Conservation (phyloP, 495 filamentous ascomycete species). For the Copromyces sp. region DNA sequence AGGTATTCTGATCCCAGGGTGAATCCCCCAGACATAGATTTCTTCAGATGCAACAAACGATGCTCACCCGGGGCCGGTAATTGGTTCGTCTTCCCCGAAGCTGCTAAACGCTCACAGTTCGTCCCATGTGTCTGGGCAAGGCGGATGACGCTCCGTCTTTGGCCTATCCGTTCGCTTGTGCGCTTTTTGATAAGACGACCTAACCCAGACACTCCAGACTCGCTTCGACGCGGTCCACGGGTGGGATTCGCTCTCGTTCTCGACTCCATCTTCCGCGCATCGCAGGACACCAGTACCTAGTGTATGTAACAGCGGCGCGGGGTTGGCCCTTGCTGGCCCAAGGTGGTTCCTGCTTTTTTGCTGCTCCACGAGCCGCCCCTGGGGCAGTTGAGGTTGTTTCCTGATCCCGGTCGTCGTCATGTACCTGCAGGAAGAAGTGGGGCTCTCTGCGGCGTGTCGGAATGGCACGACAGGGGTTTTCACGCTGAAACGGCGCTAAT, state of each 20-base stretch:
- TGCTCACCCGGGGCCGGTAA: not conserved
- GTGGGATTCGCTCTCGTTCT: not conserved
- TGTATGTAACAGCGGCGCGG: not conserved
- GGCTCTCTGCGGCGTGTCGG: not conserved
- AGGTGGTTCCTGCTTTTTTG: not conserved
- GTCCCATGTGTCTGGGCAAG: conserved; percentile 10
- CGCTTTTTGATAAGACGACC: not conserved
- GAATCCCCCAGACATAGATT: not conserved
- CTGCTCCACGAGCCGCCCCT: not conserved
- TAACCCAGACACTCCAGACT: not conserved
- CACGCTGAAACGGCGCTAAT: conserved; percentile 12
- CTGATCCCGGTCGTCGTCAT: conserved; percentile 17
- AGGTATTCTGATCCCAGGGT: not conserved
- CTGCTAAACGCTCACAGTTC: not conserved
- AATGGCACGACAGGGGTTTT: not conserved
- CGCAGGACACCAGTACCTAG: not conserved
- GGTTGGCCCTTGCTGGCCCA: not conserved
- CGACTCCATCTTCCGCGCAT: not conserved
- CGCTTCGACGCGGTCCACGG: not conserved
- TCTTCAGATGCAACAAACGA: not conserved
- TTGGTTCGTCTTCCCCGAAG: not conserved
- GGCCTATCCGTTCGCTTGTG: not conserved
- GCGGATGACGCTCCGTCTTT: not conserved
- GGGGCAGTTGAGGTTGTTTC: not conserved
- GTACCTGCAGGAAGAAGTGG: conserved; percentile 24